Evolutionary conservation across 179 eudicot species (phyloP).

Genomic region (Silene noctiflora): DNA sequence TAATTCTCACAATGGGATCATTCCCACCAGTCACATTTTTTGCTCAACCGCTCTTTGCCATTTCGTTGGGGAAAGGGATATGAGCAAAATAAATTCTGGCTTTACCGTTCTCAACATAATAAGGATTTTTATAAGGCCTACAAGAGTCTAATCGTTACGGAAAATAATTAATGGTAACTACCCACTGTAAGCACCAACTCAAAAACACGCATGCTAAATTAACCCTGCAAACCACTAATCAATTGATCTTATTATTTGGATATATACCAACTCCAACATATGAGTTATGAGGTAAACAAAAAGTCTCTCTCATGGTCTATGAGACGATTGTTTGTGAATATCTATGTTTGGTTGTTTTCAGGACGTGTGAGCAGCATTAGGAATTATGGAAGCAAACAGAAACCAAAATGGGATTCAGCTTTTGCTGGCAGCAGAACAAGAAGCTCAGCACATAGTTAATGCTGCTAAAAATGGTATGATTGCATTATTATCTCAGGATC

Average conservation of each 20-base stretch:
- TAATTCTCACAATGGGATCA: no score
- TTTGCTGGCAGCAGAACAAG: constrained; percentile 91
- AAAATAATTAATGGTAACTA: no score
- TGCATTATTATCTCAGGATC: background rate
- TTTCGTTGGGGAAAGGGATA: no score
- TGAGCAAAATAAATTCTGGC: no score
- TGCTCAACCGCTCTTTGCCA: no score
- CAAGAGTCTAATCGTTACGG: no score
- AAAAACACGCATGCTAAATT: no score
- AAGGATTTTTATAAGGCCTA: no score
- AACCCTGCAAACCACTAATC: background rate
- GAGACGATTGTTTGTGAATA: background rate
- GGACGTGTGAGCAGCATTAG: constrained; percentile 20
- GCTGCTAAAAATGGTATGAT: constrained; percentile 67
- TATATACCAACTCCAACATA: background rate
- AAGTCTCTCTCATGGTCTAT: background rate
- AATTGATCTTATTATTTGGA: background rate
- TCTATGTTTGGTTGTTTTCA: constrained; percentile 13
- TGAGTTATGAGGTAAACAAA: background rate
- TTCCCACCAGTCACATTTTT: no score
- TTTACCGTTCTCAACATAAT: no score
- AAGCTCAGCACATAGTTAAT: constrained; percentile 89
- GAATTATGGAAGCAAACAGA: constrained; percentile 60
- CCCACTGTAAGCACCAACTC: no score
- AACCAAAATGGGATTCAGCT: constrained; percentile 86